Evolutionary conservation across 805 yeast species (phyloP), one percentile per base, ranked within the genome.

Genomic region (Candida endomychidarum): DNA sequence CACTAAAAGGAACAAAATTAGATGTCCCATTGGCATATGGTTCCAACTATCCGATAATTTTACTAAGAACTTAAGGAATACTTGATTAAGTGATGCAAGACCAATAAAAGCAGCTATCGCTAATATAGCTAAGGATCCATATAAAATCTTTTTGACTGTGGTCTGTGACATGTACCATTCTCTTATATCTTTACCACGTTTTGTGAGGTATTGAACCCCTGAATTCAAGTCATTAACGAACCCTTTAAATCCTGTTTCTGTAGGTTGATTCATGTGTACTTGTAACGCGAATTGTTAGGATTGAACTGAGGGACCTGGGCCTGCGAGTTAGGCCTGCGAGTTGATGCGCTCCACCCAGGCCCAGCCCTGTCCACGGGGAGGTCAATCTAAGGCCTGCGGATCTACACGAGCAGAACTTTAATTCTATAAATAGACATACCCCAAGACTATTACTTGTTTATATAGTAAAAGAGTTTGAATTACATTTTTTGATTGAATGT

Each of bases 1-100:
- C 3, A 89, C 61, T 33, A 82, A 57, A 3, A 60, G 12, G 37
- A 81, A 74, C 42, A 90, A 54, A 0, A 79, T 47, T 3, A 72
- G 43, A 9, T 65, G 61, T 0, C 83, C 78, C 28, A 57, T 64
- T 14, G 51, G 54, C 33, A 67, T 57, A 1, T 56, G 54, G 20
- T 54, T 48, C 67, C 81, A 70, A n/a, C 58, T 54, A 36, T 77
- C 73, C 0, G 86, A 70, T 3, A 71, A 41, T 0, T 45, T 45
- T 1, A 74, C 72, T 44, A 77, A 51, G 15, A 58, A 48, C 7
- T 60, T 46, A 3, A 77, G 51, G 15, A 75, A 42, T 8, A 41
- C 45, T 15, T 53, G 51, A 50, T 74, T 74, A 54, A 68, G 68
- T 2, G 67, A 19, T 2, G 42, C 39, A 4, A 45, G 26, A 1